Conservation (phyloP, 106 monocot genomes). For the Cymbidium sinense region DNA sequence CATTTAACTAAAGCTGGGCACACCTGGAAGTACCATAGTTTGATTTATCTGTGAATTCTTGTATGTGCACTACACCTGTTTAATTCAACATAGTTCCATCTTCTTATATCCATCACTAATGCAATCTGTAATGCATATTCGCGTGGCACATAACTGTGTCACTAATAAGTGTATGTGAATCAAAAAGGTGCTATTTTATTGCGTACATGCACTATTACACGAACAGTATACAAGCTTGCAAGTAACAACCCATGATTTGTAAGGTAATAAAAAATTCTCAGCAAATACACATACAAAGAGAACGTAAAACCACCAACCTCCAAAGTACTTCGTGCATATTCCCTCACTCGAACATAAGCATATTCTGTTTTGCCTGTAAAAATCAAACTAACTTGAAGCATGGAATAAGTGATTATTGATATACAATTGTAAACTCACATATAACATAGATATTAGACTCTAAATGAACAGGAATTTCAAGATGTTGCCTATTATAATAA, state of each 20-base stretch:
- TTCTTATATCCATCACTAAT: no score
- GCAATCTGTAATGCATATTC: neutral
- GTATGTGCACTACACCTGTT: no score
- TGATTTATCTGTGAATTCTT: no score
- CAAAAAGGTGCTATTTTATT: neutral
- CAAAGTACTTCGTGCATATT: conserved; percentile 55
- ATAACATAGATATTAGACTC: neutral
- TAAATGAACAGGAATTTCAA: neutral
- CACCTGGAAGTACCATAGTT: no score
- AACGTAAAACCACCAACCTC: conserved; percentile 37
- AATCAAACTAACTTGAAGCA: neutral
- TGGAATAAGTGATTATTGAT: neutral
- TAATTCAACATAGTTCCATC: no score
- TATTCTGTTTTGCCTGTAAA: conserved; percentile 83
- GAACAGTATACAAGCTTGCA: neutral
- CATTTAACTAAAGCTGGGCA: no score
- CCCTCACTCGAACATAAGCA: conserved; percentile 61
- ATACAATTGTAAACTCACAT: neutral
- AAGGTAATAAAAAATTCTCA: neutral
- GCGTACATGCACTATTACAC: neutral
- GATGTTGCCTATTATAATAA: no score
- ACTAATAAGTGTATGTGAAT: neutral
- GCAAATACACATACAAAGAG: neutral
- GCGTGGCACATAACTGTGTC: neutral
- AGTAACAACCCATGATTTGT: neutral